Conservation (phyloP, 78 protist genomes). For the Andalucia godoyi region DNA sequence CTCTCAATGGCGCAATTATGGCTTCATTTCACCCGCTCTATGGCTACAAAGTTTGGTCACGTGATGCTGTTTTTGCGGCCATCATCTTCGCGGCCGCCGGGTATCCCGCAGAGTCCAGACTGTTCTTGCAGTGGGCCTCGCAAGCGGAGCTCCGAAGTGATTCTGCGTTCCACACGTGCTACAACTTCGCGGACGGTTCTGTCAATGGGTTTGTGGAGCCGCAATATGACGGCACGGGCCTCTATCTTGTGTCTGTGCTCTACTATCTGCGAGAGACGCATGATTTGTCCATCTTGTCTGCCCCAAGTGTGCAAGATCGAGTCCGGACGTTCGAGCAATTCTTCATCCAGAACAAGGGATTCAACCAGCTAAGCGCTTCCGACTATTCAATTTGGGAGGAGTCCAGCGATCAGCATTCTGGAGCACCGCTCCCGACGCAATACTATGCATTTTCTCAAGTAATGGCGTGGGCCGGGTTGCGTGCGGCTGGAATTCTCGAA, state of each 20-base stretch:
- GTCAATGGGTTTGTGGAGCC: slow-evolving; percentile 33
- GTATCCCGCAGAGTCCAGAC: slow-evolving; percentile 4
- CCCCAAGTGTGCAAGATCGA: background rate
- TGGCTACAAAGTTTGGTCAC: background rate
- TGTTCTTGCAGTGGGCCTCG: background rate
- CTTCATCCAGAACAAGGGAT: too few relatives aligned
- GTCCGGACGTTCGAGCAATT: slow-evolving; percentile 8
- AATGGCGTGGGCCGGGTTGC: slow-evolving; percentile 16
- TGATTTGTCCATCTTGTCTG: background rate
- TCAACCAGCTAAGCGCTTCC: too few relatives aligned
- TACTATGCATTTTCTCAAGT: slow-evolving; percentile 12
- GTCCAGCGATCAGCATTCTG: background rate
- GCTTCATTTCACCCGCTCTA: slow-evolving; percentile 13
- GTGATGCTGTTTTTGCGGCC: slow-evolving; percentile 12
- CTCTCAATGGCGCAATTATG: background rate
- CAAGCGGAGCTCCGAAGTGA: background rate
- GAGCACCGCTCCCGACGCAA: background rate
- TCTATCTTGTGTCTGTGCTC: background rate
- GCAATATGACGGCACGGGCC: slow-evolving; percentile 20
- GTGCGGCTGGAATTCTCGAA: background rate
- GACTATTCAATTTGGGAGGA: slow-evolving; percentile 38
- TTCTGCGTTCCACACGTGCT: slow-evolving; percentile 13
- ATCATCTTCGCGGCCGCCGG: slow-evolving; percentile 18
- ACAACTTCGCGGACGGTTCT: slow-evolving; percentile 1
- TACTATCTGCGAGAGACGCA: background rate